Percentiles rank a stretch among this genome's conserved stretches.
These are phyloP conservation scores for Aspergillus sp. DNA, from an alignment of 2,329 filamentous ascomycete species.

Conservation along the genomic window DNA sequence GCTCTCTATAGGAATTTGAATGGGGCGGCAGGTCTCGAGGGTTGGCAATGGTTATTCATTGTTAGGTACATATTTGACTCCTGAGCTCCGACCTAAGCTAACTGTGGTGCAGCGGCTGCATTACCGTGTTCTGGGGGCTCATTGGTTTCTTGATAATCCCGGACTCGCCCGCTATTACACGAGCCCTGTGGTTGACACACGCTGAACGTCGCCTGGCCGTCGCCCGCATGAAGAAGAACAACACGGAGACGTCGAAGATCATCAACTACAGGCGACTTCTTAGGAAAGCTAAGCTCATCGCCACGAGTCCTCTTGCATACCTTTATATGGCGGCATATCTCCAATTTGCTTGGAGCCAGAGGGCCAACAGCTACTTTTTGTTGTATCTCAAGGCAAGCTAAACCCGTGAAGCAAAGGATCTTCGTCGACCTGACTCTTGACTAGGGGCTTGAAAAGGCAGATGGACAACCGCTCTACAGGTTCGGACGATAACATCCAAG, in stretches of 20 bases:
- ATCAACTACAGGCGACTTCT: constrained; percentile 17
- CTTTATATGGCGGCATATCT: constrained; percentile 23
- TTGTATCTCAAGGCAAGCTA: constrained; percentile 21
- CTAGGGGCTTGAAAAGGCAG: constrained; percentile 9
- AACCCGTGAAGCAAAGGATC: background rate
- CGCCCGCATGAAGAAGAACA: constrained; percentile 23
- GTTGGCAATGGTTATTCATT: constrained; percentile 10
- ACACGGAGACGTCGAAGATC: constrained; percentile 22
- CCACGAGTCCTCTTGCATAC: constrained; percentile 18
- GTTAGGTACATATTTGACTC: background rate
- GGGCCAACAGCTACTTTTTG: constrained; percentile 26
- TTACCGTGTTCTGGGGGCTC: constrained; percentile 24
- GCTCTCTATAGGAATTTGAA: constrained; percentile 25
- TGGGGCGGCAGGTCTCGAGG: constrained; percentile 13
- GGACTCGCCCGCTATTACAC: constrained; percentile 24
- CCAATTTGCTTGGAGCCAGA: constrained; percentile 24
- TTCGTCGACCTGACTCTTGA: background rate
- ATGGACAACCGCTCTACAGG: constrained; percentile 16
- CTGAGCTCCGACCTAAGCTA: background rate
- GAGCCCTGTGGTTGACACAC: constrained; percentile 24
- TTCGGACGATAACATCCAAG: background rate
- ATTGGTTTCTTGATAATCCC: constrained; percentile 26
- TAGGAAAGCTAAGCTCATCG: constrained; percentile 14
- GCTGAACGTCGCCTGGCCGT: constrained; percentile 18
- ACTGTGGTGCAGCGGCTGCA: constrained; percentile 14